Evolutionary conservation across 768 basidiomycete species (phyloP).

Genomic region (Kockovaella imperatae): DNA sequence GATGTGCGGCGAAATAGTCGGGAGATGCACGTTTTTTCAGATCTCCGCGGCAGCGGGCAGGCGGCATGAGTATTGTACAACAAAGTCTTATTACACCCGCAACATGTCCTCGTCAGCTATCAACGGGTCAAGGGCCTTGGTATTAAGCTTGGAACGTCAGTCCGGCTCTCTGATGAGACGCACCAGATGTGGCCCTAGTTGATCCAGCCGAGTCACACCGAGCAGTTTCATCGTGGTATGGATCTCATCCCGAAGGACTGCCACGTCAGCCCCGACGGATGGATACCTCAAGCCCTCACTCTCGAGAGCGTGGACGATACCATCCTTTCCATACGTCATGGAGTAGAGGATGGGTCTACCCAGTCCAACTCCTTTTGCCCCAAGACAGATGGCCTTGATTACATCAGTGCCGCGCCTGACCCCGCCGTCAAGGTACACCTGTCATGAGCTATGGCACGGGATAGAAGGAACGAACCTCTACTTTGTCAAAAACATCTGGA

Average conservation of each 20-base stretch:
- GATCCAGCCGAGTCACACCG: conserved; percentile 44
- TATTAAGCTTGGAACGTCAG: conserved; percentile 12
- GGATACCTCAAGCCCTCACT: conserved; percentile 21
- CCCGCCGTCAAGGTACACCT: conserved; percentile 79
- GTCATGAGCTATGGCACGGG: neutral
- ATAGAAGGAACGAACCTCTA: conserved; percentile 22
- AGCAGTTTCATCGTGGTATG: conserved; percentile 47
- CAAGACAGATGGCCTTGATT: conserved; percentile 76
- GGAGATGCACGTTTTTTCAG: too few relatives aligned
- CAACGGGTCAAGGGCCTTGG: conserved; percentile 12
- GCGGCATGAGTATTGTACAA: too few relatives aligned
- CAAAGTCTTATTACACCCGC: too few relatives aligned
- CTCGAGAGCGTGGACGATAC: conserved; percentile 43
- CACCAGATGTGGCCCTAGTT: conserved; percentile 46
- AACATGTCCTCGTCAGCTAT: conserved; percentile 10
- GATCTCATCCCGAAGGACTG: conserved; percentile 48
- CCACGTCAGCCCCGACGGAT: neutral
- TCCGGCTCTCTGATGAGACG: conserved; percentile 2
- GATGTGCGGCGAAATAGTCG: too few relatives aligned
- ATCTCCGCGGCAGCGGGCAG: too few relatives aligned
- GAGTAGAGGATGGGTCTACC: conserved; percentile 47
- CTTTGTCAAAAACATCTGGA: conserved; percentile 69
- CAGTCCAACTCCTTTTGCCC: conserved; percentile 44
- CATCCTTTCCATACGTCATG: conserved; percentile 45
- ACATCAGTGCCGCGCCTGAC: conserved; percentile 77